phyloP scores from a whole-genome alignment of 139 green algal species.

The Diplosphaera chodatii region DNA sequence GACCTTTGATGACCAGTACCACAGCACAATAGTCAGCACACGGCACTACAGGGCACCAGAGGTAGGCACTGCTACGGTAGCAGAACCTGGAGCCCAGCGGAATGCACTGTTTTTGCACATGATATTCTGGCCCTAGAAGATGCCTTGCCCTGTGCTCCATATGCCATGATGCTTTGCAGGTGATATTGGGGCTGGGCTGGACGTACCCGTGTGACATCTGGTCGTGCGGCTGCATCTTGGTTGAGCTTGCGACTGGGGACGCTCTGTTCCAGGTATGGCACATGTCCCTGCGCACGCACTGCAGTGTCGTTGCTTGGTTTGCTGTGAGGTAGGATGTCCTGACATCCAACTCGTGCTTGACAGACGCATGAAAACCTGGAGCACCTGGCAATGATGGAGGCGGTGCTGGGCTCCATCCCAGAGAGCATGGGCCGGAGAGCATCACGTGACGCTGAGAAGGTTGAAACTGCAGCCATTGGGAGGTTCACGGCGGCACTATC shows the following conservation, averaged over 20 bases:
- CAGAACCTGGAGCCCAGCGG: too few relatives aligned
- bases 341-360: too few relatives aligned
- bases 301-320: too few relatives aligned
- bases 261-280: conserved; percentile 73
- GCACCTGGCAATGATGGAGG: conserved; percentile 98
- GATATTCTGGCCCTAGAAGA: too few relatives aligned
- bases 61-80: too few relatives aligned
- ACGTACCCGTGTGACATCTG: conserved; percentile 91
- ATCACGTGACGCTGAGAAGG: conserved; percentile 21
- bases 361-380: conserved; percentile 98
- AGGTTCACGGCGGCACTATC: background rate
- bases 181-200: conserved; percentile 93
- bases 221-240: conserved; percentile 92
- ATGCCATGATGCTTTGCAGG: too few relatives aligned
- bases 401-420: conserved; percentile 73
- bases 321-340: too few relatives aligned
- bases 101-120: too few relatives aligned
- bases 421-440: conserved; percentile 26
- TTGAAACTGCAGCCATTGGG: conserved; percentile 22
- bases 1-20: conserved; percentile 90
- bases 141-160: too few relatives aligned
- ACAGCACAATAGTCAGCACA: conserved; percentile 77
- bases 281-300: too few relatives aligned
- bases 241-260: conserved; percentile 89
- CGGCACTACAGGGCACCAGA: conserved; percentile 96